Conservation (phyloP, 1,139 yeast genomes). For the Debaryomycetaceae sp. region DNA sequence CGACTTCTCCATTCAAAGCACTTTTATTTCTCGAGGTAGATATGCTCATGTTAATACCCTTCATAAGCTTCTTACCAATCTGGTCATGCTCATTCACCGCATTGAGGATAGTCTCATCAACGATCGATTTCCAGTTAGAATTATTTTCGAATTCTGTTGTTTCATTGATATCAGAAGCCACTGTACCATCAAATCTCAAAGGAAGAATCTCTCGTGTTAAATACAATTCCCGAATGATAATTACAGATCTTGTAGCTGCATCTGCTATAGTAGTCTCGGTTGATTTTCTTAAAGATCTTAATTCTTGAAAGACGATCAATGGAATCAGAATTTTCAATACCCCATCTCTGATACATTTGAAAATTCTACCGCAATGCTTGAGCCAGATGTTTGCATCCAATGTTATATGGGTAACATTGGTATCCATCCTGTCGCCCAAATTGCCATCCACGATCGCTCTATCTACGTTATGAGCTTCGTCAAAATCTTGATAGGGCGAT, state of each 20-base stretch:
- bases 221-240: constrained; percentile 65
- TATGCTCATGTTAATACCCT: constrained; percentile 30
- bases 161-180: constrained; percentile 53
- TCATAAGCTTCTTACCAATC: constrained; percentile 35
- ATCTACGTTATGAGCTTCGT: not conserved
- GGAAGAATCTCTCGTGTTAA: constrained; percentile 50
- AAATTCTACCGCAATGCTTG: constrained; percentile 74
- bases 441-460: constrained; percentile 28
- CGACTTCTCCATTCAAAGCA: constrained; percentile 4
- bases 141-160: constrained; percentile 60
- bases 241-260: constrained; percentile 77
- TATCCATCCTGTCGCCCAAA: constrained; percentile 51
- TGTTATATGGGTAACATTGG: constrained; percentile 55
- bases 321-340: constrained; percentile 62
- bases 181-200: constrained; percentile 53
- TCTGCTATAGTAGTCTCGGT: constrained; percentile 74
- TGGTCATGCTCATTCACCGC: constrained; percentile 50
- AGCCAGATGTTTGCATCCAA: constrained; percentile 80
- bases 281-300: constrained; percentile 69
- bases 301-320: constrained; percentile 72
- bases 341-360: constrained; percentile 61
- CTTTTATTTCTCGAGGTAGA: constrained; percentile 5
- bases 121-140: constrained; percentile 59
- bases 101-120: constrained; percentile 58
- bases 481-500: not conserved